These are phyloP conservation scores for Entomortierella chlamydospora DNA, from an alignment of 192 early-diverging fungal species.

Conservation along the genomic window DNA sequence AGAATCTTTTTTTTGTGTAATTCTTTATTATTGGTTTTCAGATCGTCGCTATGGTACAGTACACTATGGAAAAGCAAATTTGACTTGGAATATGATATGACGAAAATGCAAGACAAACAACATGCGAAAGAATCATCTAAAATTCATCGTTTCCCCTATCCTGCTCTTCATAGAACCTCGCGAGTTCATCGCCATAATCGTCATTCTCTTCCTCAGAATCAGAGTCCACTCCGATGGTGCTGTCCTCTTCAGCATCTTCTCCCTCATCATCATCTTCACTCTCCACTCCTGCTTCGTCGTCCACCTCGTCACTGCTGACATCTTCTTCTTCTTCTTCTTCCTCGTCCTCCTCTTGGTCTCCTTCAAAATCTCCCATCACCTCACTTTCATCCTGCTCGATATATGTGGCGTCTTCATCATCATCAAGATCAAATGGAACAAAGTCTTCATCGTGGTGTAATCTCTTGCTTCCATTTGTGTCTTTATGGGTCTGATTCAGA, in stretches of 20 bases:
- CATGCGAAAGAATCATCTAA: too few species aligned
- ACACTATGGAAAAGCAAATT: too few species aligned
- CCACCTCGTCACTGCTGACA: neutral
- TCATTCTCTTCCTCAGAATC: constrained; percentile 7
- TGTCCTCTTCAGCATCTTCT: constrained; percentile 18
- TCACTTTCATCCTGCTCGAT: constrained; percentile 34
- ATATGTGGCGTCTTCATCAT: constrained; percentile 23
- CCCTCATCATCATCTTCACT: constrained; percentile 26
- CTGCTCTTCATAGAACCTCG: constrained; percentile 22
- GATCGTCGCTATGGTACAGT: too few species aligned
- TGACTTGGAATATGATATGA: too few species aligned
- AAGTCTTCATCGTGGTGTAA: constrained; percentile 44
- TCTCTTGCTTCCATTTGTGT: neutral
- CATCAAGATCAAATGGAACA: constrained; percentile 48
- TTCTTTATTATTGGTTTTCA: too few species aligned
- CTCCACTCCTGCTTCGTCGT: constrained; percentile 5
- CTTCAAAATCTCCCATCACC: constrained; percentile 26
- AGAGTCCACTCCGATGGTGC: neutral
- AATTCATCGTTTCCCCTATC: constrained; percentile 10
- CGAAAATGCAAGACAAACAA: too few species aligned
- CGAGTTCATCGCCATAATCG: neutral
- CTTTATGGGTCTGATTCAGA: constrained; percentile 6
- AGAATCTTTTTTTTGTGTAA: too few species aligned
- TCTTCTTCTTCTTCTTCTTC: constrained; percentile 56
- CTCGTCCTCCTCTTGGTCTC: constrained; percentile 35